A percentile compares a stretch with the other conserved stretches of the same genome.
These are phyloP conservation scores for Trichoderma sp. DNA, from an alignment of 2,329 filamentous ascomycete species.

Conservation along the genomic window DNA sequence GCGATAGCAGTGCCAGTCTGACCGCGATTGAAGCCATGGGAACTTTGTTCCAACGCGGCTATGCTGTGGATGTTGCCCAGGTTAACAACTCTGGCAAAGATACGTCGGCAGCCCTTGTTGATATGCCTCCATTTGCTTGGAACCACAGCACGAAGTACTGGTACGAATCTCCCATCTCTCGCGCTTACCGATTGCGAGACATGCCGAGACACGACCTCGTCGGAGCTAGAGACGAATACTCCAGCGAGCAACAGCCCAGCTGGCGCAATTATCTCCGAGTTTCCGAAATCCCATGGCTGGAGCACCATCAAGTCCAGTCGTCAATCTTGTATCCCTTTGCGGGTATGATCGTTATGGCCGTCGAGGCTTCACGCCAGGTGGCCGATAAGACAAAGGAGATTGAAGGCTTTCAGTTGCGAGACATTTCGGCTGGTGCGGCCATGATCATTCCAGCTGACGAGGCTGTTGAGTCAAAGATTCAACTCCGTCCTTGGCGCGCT, in stretches of 20 bases:
- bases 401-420: background rate
- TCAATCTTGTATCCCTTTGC: background rate
- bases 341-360: background rate
- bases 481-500: background rate
- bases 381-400: background rate
- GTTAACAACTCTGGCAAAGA: background rate
- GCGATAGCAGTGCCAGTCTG: background rate
- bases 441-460: background rate
- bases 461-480: background rate
- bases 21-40: background rate
- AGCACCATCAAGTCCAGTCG: background rate
- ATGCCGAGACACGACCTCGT: background rate
- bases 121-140: background rate
- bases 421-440: background rate
- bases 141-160: background rate
- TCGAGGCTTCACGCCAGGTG: background rate
- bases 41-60: background rate
- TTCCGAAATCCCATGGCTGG: background rate
- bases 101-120: background rate
- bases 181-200: background rate
- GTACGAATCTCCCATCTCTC: background rate
- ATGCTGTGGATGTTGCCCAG: background rate
- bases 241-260: background rate
- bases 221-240: background rate
- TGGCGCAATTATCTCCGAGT: background rate